Percentiles rank a stretch among this genome's conserved stretches.
phyloP scores from a whole-genome alignment of 495 filamentous ascomycete species.

The Aspergillus carlsbadensis region DNA sequence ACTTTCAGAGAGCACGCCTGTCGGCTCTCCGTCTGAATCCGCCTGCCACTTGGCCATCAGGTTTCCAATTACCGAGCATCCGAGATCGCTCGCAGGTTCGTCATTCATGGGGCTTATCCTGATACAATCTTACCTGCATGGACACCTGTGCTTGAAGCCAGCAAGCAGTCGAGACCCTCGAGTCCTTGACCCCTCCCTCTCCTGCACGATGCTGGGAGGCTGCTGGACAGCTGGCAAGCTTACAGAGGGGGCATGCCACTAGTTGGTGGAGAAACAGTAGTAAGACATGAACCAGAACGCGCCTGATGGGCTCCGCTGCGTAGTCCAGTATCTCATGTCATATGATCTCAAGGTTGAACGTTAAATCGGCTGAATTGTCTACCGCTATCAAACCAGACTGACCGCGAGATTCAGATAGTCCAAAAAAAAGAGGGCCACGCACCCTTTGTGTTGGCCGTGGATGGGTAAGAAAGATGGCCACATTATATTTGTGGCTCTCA shows the following conservation, averaged over 20 bases:
- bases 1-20: no score
- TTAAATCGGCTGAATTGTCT: neutral
- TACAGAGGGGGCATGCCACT: constrained; percentile 2
- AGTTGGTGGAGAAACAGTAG: constrained; percentile 7
- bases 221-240: constrained; percentile 13
- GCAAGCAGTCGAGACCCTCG: neutral
- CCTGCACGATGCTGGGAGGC: neutral
- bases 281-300: constrained; percentile 2
- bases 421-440: neutral
- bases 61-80: neutral
- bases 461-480: neutral
- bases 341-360: neutral
- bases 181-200: neutral
- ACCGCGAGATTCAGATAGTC: neutral
- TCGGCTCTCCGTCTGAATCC: no score
- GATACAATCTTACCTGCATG: neutral
- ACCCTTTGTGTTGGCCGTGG: neutral
- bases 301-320: neutral
- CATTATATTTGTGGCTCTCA: neutral
- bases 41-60: neutral
- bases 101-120: neutral
- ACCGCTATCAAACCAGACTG: neutral
- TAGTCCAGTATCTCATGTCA: neutral
- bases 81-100: neutral
- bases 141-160: neutral